Evolutionary conservation across 2,329 filamentous ascomycete species (phyloP).

Genomic region (Xylariaceae sp.): DNA sequence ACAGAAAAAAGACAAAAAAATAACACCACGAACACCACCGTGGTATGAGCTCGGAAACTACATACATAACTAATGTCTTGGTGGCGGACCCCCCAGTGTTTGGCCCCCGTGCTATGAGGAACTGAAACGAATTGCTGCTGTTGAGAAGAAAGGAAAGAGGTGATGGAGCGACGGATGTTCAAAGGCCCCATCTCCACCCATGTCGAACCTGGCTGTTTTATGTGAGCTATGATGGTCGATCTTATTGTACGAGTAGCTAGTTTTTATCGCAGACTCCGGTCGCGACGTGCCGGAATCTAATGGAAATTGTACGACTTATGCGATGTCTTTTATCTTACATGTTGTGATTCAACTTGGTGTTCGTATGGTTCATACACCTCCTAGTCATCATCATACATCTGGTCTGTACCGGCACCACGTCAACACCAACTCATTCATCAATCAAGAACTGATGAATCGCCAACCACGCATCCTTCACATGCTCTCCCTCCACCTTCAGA

Average conservation of each 20-base stretch:
- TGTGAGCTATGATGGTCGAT: neutral
- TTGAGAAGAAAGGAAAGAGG: neutral
- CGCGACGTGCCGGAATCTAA: neutral
- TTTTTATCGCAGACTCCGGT: neutral
- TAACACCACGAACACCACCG: neutral
- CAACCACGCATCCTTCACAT: slow-evolving; percentile 25
- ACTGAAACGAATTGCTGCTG: slow-evolving; percentile 1
- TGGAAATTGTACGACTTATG: neutral
- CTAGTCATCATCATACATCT: neutral
- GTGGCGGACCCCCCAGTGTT: neutral
- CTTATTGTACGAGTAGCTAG: neutral
- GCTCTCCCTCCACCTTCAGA: slow-evolving; percentile 35
- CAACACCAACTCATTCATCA: slow-evolving; percentile 6
- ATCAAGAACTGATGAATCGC: slow-evolving; percentile 26
- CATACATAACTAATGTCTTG: slow-evolving; percentile 14
- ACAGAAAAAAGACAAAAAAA: neutral
- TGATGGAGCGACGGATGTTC: neutral
- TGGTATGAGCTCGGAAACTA: slow-evolving; percentile 16
- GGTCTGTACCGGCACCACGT: neutral
- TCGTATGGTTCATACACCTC: too few relatives aligned
- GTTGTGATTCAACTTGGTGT: too few relatives aligned
- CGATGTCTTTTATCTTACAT: too few relatives aligned
- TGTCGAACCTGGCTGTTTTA: too few relatives aligned
- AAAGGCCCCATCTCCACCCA: too few relatives aligned
- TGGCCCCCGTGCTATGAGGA: neutral